Conservation (phyloP, 2,329 filamentous ascomycete genomes). For the Phaeomoniella chlamydospora region DNA sequence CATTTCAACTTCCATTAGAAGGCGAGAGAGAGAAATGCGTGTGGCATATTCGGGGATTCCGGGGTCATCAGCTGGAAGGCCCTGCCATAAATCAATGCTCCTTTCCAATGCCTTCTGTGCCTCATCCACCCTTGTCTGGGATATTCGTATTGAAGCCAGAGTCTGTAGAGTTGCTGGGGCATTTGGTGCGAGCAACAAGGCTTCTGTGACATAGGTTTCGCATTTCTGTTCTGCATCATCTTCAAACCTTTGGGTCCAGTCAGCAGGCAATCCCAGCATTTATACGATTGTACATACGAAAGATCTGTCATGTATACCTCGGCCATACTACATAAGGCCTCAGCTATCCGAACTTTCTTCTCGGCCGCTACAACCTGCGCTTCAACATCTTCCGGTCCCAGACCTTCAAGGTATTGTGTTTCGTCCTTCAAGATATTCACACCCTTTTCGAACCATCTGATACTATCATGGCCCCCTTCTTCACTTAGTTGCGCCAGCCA, state of each 20-base stretch:
- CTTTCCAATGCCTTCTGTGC: slow-evolving; percentile 63
- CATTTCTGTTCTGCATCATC: slow-evolving; percentile 78
- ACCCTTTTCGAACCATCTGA: slow-evolving; percentile 48
- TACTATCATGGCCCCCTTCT: slow-evolving; percentile 44
- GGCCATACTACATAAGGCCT: slow-evolving; percentile 82
- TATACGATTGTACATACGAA: slow-evolving; percentile 45
- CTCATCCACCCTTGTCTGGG: slow-evolving; percentile 65
- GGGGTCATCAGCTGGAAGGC: slow-evolving; percentile 57
- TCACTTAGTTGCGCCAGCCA: slow-evolving; percentile 82
- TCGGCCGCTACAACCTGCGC: slow-evolving; percentile 30
- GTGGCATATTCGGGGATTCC: slow-evolving; percentile 74
- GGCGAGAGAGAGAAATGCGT: slow-evolving; percentile 64
- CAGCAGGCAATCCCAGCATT: no score
- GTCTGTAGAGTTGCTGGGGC: slow-evolving; percentile 89
- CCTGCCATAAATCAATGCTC: slow-evolving; percentile 73
- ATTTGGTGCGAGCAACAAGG: slow-evolving; percentile 67
- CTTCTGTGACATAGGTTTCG: slow-evolving; percentile 80
- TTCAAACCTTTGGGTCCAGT: slow-evolving; percentile 45
- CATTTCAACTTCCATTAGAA: slow-evolving; percentile 83
- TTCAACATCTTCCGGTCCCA: slow-evolving; percentile 17
- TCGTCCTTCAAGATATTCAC: slow-evolving; percentile 52
- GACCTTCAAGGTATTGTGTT: slow-evolving; percentile 17
- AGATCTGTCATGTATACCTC: slow-evolving; percentile 99
- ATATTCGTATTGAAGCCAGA: slow-evolving; percentile 83
- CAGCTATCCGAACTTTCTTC: slow-evolving; percentile 74